A percentile compares a stretch with the other conserved stretches of the same genome.
Evolutionary conservation across 2,329 filamentous ascomycete genomes (phyloP).

Genomic region (Helotiales sp.): DNA sequence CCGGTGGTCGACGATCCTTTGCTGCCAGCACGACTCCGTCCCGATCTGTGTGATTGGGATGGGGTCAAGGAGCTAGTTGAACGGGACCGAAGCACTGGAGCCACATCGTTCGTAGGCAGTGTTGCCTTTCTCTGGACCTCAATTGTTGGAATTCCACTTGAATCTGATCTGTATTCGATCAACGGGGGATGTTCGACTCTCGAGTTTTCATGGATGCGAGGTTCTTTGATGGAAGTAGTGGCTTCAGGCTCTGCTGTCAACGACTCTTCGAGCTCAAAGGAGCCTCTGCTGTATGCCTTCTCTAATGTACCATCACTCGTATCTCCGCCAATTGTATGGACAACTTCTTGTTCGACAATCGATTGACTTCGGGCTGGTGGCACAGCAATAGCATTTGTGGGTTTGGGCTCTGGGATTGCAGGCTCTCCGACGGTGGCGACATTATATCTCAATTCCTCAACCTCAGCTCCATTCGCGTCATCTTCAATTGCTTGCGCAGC

Average conservation of each 20-base stretch:
- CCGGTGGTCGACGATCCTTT: constrained; percentile 1
- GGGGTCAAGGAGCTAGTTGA: background rate
- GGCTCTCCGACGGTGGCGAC: too few species aligned
- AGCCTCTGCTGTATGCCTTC: background rate
- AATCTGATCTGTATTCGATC: background rate
- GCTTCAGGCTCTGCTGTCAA: background rate
- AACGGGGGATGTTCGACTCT: background rate
- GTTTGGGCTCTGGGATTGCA: too few species aligned
- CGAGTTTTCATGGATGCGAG: background rate
- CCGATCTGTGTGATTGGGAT: constrained; percentile 8
- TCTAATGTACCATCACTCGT: background rate
- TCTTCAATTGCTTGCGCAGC: background rate
- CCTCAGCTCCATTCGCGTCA: too few species aligned
- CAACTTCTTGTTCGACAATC: background rate
- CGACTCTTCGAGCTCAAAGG: background rate
- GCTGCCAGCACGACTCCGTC: constrained; percentile 5
- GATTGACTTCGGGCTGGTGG: too few species aligned
- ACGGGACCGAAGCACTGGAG: background rate
- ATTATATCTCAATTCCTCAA: too few species aligned
- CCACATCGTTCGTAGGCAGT: background rate
- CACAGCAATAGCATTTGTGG: too few species aligned
- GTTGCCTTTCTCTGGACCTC: background rate
- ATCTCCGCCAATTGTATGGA: background rate
- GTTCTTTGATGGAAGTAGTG: background rate
- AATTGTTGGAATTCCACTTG: background rate